Percentiles rank a stretch among this genome's conserved stretches.
Conservation (phyloP, 768 basidiomycete species). For the Termitomyces sp. region DNA sequence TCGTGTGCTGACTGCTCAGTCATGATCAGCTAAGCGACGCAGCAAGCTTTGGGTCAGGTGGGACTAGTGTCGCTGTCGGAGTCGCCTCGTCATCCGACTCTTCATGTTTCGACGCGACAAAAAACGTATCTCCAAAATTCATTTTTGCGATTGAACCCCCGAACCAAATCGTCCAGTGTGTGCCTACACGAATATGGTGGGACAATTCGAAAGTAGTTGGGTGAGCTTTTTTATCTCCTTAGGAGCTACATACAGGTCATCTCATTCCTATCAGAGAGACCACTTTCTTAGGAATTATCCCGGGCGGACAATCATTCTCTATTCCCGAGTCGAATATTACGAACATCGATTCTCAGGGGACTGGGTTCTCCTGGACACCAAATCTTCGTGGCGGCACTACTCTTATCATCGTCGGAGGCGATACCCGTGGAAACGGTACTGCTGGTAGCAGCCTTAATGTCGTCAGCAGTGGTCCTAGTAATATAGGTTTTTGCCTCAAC, state of each 20-base stretch:
- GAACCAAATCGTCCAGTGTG: slow-evolving; percentile 64
- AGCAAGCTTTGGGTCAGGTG: slow-evolving; percentile 63
- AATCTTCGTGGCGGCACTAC: slow-evolving; percentile 60
- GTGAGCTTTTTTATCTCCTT: slow-evolving; percentile 24
- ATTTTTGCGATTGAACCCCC: slow-evolving; percentile 55
- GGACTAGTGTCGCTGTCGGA: slow-evolving; percentile 61
- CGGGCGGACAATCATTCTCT: slow-evolving; percentile 70
- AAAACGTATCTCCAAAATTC: slow-evolving; percentile 46
- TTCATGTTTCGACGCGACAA: slow-evolving; percentile 53
- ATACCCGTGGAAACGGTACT: slow-evolving; percentile 57
- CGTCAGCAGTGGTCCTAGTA: slow-evolving; percentile 45
- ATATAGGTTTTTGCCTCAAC: slow-evolving; percentile 50
- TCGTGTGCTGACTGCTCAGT: slow-evolving; percentile 2
- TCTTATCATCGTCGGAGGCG: slow-evolving; percentile 62
- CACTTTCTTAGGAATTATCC: slow-evolving; percentile 68
- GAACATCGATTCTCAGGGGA: slow-evolving; percentile 36
- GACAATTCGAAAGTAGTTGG: slow-evolving; percentile 43
- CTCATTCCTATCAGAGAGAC: slow-evolving; percentile 33
- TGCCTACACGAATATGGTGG: slow-evolving; percentile 63
- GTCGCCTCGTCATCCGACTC: slow-evolving; percentile 46
- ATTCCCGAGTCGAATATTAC: slow-evolving; percentile 51
- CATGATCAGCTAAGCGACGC: slow-evolving; percentile 48
- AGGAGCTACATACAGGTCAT: background rate
- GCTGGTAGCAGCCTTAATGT: slow-evolving; percentile 59
- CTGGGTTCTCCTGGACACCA: slow-evolving; percentile 68